These are phyloP conservation scores for Pichia sp. DNA, from an alignment of 1,139 yeast species.

Conservation along the genomic window DNA sequence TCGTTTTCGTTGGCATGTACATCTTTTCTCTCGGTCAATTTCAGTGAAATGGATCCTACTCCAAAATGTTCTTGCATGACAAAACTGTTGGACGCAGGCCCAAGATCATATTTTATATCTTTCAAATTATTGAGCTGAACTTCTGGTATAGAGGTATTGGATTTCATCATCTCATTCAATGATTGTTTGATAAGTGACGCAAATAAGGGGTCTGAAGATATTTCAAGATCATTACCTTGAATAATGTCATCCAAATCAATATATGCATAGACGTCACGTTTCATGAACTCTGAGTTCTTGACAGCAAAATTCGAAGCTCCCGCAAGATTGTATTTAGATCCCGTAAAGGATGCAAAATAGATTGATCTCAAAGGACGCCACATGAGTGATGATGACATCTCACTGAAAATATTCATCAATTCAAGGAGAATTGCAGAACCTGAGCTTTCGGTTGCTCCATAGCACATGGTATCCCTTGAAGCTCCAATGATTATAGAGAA, in stretches of 20 bases:
- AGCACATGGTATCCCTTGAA: slow-evolving; percentile 69
- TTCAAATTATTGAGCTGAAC: neutral
- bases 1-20: neutral
- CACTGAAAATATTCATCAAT: slow-evolving; percentile 62
- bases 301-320: slow-evolving; percentile 83
- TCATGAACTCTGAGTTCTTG: slow-evolving; percentile 42
- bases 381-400: slow-evolving; percentile 52
- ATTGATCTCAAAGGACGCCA: slow-evolving; percentile 86
- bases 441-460: slow-evolving; percentile 70
- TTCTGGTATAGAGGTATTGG: neutral
- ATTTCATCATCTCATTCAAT: slow-evolving; percentile 21
- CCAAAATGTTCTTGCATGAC: slow-evolving; percentile 63
- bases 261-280: slow-evolving; percentile 61
- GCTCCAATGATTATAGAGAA: slow-evolving; percentile 79
- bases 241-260: slow-evolving; percentile 73
- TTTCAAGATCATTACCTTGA: slow-evolving; percentile 51
- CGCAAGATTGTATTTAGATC: slow-evolving; percentile 70
- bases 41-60: slow-evolving; percentile 60
- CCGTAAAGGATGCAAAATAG: slow-evolving; percentile 84
- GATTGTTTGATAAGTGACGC: slow-evolving; percentile 38
- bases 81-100: slow-evolving; percentile 51
- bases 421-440: slow-evolving; percentile 74
- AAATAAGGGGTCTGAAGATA: slow-evolving; percentile 64
- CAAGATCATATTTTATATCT: slow-evolving; percentile 18
- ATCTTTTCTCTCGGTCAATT: slow-evolving; percentile 29